Percentiles rank a stretch among this genome's conserved stretches.
These are phyloP conservation scores for Alternaria triticina DNA, from an alignment of 2,329 filamentous ascomycete genomes.

Conservation along the genomic window DNA sequence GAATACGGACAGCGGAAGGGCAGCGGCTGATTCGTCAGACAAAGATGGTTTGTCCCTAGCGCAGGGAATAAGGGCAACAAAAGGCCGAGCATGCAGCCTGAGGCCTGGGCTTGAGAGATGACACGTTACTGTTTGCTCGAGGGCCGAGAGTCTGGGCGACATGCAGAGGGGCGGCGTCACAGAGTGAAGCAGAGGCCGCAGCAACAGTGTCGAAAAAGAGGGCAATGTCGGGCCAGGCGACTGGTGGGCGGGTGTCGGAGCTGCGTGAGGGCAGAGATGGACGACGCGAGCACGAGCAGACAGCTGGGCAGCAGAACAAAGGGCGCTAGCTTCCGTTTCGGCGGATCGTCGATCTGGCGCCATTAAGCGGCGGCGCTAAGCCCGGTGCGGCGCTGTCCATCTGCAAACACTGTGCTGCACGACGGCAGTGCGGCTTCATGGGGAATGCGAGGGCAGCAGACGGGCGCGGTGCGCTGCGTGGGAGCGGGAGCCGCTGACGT, in stretches of 20 bases:
- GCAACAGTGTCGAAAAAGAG: background rate
- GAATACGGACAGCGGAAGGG: conserved; percentile 1
- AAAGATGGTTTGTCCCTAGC: conserved; percentile 1
- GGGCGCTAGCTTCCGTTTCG: conserved; percentile 8
- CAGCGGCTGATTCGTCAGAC: conserved; percentile 13
- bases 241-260: background rate
- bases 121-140: conserved; percentile 10
- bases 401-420: background rate
- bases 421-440: conserved; percentile 6
- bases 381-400: background rate
- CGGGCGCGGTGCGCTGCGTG: background rate
- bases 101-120: conserved; percentile 14
- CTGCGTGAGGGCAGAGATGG: background rate
- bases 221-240: background rate
- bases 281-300: background rate
- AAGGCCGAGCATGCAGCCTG: conserved; percentile 11
- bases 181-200: conserved; percentile 4
- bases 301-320: background rate
- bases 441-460: background rate
- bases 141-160: background rate
- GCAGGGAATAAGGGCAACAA: conserved; percentile 11
- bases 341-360: conserved; percentile 10
- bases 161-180: background rate
- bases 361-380: conserved; percentile 6
- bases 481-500: conserved; percentile 17